Percentiles rank a stretch among this genome's conserved stretches.
phyloP scores from a whole-genome alignment of 345 rosid species.

The Alliaria petiolata region DNA sequence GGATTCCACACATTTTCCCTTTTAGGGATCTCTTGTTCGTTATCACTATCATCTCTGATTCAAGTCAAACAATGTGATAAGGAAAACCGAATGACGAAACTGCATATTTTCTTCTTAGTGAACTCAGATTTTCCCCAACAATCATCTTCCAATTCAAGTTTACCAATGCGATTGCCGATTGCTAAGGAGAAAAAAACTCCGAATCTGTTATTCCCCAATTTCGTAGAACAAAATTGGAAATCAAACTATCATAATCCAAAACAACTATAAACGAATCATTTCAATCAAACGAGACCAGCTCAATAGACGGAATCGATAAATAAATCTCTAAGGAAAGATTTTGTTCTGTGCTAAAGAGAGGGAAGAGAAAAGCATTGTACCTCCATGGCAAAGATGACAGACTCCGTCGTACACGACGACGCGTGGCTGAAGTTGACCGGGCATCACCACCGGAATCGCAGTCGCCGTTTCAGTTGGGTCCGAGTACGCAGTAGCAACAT shows the following conservation, averaged over 20 bases:
- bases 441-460: constrained; percentile 33
- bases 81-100: not conserved
- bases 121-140: not conserved
- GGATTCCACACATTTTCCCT: not conserved
- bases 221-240: not conserved
- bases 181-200: not conserved
- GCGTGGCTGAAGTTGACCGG: constrained; percentile 74
- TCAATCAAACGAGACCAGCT: not conserved
- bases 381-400: constrained; percentile 96
- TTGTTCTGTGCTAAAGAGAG: not conserved
- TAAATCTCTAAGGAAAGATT: too few relatives aligned
- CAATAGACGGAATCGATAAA: not conserved
- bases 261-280: not conserved
- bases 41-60: not conserved
- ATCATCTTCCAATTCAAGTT: not conserved
- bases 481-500: constrained; percentile 34
- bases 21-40: not conserved
- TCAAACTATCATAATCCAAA: not conserved
- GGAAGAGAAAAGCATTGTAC: constrained; percentile 29
- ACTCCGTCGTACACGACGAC: constrained; percentile 93
- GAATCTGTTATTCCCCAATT: not conserved
- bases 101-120: not conserved
- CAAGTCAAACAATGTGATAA: constrained; percentile 1
- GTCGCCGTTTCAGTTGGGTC: constrained; percentile 29
- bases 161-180: not conserved